Evolutionary conservation across 148 eudicot species (phyloP).

Genomic region (Vaccinium macrocarpon): DNA sequence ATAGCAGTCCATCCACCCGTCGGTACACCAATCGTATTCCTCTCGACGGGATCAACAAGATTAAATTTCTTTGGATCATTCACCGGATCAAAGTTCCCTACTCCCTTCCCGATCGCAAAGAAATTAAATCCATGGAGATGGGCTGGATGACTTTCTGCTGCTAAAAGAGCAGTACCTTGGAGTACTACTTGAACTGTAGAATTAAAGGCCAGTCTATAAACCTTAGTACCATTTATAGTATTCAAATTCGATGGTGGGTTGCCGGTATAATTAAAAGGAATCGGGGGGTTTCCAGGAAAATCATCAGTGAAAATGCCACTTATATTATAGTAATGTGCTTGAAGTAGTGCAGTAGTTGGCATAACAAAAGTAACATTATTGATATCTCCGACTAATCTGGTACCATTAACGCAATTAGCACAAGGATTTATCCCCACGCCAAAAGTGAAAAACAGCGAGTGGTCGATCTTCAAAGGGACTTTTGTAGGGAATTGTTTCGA

Average conservation of each 20-base stretch:
- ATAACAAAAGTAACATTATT: constrained; percentile 67
- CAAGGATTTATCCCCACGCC: constrained; percentile 70
- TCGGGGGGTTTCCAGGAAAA: constrained; percentile 57
- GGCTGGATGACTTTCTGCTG: constrained; percentile 71
- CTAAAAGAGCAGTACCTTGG: constrained; percentile 53
- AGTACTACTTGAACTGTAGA: constrained; percentile 64
- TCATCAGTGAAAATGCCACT: constrained; percentile 63
- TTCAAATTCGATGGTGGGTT: constrained; percentile 35
- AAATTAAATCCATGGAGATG: constrained; percentile 75
- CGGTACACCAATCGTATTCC: constrained; percentile 60
- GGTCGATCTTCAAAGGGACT: constrained; percentile 52
- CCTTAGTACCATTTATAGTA: constrained; percentile 59
- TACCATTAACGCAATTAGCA: constrained; percentile 53
- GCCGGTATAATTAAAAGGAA: constrained; percentile 56
- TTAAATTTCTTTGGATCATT: constrained; percentile 52
- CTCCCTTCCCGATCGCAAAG: constrained; percentile 58
- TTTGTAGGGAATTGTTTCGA: constrained; percentile 50
- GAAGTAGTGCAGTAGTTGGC: constrained; percentile 63
- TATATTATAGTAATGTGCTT: constrained; percentile 58
- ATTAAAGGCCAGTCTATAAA: constrained; percentile 46
- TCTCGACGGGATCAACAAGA: constrained; percentile 73
- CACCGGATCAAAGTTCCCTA: constrained; percentile 51
- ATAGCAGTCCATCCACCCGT: constrained; percentile 58
- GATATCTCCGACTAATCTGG: constrained; percentile 44
- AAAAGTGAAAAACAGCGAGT: constrained; percentile 47